A percentile compares a stretch with the other conserved stretches of the same genome.
phyloP scores from a whole-genome alignment of 192 early-diverging fungal species.

The Rhizoclosmatium sp. region DNA sequence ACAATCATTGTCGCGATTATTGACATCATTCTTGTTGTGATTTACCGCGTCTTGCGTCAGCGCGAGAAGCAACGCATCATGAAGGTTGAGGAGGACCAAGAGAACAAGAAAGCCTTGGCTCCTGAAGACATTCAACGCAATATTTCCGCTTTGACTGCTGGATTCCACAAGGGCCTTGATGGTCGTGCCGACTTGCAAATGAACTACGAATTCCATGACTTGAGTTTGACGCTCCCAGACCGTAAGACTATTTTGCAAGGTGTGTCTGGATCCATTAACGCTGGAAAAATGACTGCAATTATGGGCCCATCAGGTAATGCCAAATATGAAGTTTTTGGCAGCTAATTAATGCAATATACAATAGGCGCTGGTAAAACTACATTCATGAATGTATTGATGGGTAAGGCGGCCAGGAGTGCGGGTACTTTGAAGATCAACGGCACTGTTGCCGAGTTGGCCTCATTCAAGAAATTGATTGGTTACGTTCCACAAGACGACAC shows the following conservation, averaged over 20 bases:
- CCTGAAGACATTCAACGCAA: not conserved
- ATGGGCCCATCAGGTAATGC: constrained; percentile 85
- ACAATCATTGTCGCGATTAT: constrained; percentile 18
- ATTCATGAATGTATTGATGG: constrained; percentile 54
- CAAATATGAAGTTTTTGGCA: not conserved
- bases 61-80: constrained; percentile 3
- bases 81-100: not conserved
- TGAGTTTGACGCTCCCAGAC: constrained; percentile 46
- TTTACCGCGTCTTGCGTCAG: constrained; percentile 36
- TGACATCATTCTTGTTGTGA: constrained; percentile 35
- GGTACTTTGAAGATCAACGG: constrained; percentile 48
- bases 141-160: constrained; percentile 23
- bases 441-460: constrained; percentile 35
- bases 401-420: constrained; percentile 41
- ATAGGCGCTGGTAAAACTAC: constrained; percentile 49
- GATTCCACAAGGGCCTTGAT: constrained; percentile 28
- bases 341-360: no score
- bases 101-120: not conserved
- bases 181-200: constrained; percentile 36
- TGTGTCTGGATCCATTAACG: constrained; percentile 74
- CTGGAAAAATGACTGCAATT: constrained; percentile 82
- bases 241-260: constrained; percentile 69
- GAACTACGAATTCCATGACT: constrained; percentile 47
- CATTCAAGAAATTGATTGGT: constrained; percentile 50
- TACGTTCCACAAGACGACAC: constrained; percentile 53